Percentiles rank a stretch among this genome's conserved stretches.
phyloP scores from a whole-genome alignment of 1,284 basidiomycete species.

The Pulchroboletus neoregius region DNA sequence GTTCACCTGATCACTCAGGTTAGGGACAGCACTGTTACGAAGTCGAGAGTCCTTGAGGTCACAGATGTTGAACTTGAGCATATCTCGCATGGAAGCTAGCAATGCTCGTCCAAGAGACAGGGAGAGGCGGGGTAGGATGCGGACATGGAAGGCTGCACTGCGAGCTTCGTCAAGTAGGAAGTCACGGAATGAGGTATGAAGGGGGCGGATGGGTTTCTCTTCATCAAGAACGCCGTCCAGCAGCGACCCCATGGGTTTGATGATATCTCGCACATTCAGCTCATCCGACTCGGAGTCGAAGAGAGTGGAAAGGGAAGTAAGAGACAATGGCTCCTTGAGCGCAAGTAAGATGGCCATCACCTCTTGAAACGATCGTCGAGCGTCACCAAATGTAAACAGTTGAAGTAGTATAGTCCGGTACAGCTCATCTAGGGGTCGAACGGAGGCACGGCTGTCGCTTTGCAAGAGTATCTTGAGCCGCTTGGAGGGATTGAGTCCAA shows the following conservation, averaged over 20 bases:
- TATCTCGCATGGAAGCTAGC: constrained; percentile 13
- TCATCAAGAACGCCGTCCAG: background rate
- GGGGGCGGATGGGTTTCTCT: background rate
- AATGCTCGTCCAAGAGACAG: constrained; percentile 15
- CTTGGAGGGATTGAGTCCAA: background rate
- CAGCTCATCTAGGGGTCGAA: background rate
- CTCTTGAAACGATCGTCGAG: background rate
- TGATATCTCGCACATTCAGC: background rate
- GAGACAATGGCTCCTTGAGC: background rate
- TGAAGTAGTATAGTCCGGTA: background rate
- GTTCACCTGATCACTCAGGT: constrained; percentile 5
- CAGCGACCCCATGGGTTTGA: constrained; percentile 12
- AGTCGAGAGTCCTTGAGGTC: constrained; percentile 20
- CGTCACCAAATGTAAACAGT: background rate
- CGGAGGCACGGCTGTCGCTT: too few relatives aligned
- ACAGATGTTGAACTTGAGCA: constrained; percentile 23
- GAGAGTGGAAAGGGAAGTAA: background rate
- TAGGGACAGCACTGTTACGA: constrained; percentile 6
- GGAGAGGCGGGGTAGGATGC: constrained; percentile 11
- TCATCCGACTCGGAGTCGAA: background rate
- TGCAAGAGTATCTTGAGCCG: background rate
- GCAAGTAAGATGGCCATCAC: background rate
- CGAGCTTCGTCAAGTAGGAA: background rate
- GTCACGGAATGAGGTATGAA: background rate
- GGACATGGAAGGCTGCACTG: constrained; percentile 14